Percentiles rank a stretch among this genome's conserved stretches.
Conservation (phyloP, 306 rosid species). For the Rosa multiflora region DNA sequence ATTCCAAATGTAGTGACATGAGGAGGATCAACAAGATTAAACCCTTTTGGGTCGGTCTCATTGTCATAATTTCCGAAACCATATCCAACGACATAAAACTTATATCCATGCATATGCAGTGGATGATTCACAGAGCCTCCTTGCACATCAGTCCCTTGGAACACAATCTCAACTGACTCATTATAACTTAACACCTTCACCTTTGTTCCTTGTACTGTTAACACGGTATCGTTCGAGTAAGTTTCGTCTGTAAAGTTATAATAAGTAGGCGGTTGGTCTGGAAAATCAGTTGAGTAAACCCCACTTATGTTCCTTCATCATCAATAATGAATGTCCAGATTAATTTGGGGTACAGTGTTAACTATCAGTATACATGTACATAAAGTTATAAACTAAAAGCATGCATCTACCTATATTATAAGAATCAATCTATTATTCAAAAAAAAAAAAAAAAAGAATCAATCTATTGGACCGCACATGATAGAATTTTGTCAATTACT, state of each 20-base stretch:
- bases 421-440: no score
- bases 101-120: neutral
- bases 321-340: neutral
- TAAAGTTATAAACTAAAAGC: neutral
- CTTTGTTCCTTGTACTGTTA: neutral
- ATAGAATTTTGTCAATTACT: neutral
- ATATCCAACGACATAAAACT: neutral
- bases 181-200: neutral
- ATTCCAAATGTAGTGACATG: neutral
- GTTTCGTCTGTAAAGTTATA: neutral
- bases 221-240: neutral
- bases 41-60: neutral
- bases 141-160: neutral
- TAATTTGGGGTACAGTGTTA: no score
- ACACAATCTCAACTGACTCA: neutral
- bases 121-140: neutral
- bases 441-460: no score
- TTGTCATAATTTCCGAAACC: neutral
- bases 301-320: neutral
- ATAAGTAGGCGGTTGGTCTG: neutral
- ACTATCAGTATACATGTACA: neutral
- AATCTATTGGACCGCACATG: no score
- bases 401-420: no score
- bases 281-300: neutral
- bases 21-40: neutral